phyloP scores from a whole-genome alignment of 2,329 filamentous ascomycete species.

The Pseudogymnoascus sp. region DNA sequence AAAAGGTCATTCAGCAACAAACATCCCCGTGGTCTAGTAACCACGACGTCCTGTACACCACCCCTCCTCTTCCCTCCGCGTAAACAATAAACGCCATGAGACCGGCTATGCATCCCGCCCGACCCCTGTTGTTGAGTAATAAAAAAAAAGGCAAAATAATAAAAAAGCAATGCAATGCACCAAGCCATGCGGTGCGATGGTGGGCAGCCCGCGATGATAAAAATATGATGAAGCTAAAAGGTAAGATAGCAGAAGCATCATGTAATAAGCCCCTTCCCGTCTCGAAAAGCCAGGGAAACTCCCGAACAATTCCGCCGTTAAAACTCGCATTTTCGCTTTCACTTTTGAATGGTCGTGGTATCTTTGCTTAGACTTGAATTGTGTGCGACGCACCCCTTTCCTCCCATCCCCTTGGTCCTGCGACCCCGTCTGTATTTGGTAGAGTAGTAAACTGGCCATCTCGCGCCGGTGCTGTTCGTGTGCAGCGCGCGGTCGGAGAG shows the following conservation, averaged over 20 bases:
- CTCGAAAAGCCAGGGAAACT: constrained; percentile 2
- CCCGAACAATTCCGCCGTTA: not conserved
- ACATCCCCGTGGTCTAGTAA: not conserved
- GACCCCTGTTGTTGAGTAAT: not conserved
- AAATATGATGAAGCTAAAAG: not conserved
- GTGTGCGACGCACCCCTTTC: not conserved
- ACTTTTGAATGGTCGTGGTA: not conserved
- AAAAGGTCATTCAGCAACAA: not conserved
- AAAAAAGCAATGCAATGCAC: not conserved
- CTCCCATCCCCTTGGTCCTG: not conserved
- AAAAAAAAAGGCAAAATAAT: not conserved
- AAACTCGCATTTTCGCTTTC: not conserved
- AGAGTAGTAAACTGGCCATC: not conserved
- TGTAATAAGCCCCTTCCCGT: not conserved
- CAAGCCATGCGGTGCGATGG: not conserved
- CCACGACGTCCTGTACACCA: not conserved
- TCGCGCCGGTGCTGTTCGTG: not conserved
- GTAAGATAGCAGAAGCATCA: not conserved
- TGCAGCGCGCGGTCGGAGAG: not conserved
- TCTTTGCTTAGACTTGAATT: not conserved
- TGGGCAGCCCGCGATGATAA: not conserved
- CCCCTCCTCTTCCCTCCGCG: not conserved
- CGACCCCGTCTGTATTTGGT: not conserved
- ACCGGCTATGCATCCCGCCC: not conserved
- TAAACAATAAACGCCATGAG: not conserved